Percentiles rank a stretch among this genome's conserved stretches.
These are phyloP conservation scores for Boletus rubropictus DNA, from an alignment of 768 basidiomycete species.

Conservation along the genomic window DNA sequence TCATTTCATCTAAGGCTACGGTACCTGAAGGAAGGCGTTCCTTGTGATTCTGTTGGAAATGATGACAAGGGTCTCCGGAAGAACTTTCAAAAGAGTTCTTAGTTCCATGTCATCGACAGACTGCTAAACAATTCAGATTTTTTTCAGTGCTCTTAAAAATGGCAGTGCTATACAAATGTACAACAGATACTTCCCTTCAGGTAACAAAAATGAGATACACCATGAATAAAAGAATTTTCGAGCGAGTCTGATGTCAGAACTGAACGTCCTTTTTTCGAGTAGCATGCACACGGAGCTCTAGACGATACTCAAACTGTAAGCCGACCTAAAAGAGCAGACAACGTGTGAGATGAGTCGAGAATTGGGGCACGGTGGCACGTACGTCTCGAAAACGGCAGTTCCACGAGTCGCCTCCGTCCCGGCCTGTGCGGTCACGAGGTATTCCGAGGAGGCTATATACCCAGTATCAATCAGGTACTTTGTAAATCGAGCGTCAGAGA, in stretches of 20 bases:
- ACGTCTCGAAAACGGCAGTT: conserved; percentile 51
- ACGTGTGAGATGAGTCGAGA: background rate
- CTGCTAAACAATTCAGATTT: no score
- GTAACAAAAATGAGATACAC: no score
- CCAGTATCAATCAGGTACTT: conserved; percentile 50
- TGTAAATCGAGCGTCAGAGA: background rate
- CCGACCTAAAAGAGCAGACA: conserved; percentile 28
- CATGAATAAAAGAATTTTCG: no score
- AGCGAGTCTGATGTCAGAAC: no score
- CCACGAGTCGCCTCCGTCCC: conserved; percentile 61
- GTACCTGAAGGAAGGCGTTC: background rate
- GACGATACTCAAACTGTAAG: conserved; percentile 43
- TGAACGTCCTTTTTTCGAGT: no score
- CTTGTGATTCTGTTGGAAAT: background rate
- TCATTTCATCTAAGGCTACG: background rate
- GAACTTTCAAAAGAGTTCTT: no score
- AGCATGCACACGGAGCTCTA: no score
- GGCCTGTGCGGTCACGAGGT: conserved; percentile 52
- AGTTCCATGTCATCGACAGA: no score
- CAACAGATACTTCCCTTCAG: no score
- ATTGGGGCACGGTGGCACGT: conserved; percentile 14
- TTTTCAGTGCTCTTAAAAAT: no score
- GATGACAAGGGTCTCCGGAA: background rate
- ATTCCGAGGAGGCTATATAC: conserved; percentile 47
- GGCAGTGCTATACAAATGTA: no score